Percentiles rank a stretch among this genome's conserved stretches.
These are phyloP conservation scores for Calonectria ilicicola DNA, from an alignment of 2,329 filamentous ascomycete species.

Conservation along the genomic window DNA sequence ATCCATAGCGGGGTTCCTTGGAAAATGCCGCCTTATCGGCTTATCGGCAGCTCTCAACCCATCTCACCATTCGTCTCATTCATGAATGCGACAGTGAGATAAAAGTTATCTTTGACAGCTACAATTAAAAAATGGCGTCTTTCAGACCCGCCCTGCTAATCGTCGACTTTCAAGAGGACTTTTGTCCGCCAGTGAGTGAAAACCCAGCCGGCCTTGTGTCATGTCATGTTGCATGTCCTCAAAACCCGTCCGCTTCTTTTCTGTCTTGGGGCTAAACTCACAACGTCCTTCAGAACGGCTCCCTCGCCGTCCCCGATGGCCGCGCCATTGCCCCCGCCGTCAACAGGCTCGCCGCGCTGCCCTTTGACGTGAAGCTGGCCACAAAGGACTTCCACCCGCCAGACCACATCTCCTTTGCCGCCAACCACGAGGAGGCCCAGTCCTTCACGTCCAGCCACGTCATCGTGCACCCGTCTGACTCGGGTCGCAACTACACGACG, in stretches of 20 bases:
- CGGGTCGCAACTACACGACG: constrained; percentile 72
- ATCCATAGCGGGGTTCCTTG: neutral
- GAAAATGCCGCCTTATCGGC: neutral
- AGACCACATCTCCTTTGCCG: constrained; percentile 89
- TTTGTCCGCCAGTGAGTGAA: constrained; percentile 83
- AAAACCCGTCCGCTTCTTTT: neutral
- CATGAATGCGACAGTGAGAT: neutral
- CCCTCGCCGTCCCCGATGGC: constrained; percentile 83
- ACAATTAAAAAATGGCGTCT: neutral
- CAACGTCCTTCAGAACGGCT: constrained; percentile 71
- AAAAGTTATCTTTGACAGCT: neutral
- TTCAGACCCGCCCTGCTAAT: constrained; percentile 71
- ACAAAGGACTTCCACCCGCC: constrained; percentile 94
- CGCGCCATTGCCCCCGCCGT: constrained; percentile 77
- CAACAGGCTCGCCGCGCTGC: constrained; percentile 79
- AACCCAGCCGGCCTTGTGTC: neutral
- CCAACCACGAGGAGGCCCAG: constrained; percentile 76
- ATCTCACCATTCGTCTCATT: neutral
- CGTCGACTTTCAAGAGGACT: constrained; percentile 94
- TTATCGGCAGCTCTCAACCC: neutral
- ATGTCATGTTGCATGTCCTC: too few species aligned
- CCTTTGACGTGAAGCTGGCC: constrained; percentile 81
- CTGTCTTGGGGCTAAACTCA: too few species aligned
- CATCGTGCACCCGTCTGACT: constrained; percentile 75
- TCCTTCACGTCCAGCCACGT: constrained; percentile 75